Evolutionary conservation across 345 rosid genomes (phyloP).

Genomic region (Draba incana): DNA sequence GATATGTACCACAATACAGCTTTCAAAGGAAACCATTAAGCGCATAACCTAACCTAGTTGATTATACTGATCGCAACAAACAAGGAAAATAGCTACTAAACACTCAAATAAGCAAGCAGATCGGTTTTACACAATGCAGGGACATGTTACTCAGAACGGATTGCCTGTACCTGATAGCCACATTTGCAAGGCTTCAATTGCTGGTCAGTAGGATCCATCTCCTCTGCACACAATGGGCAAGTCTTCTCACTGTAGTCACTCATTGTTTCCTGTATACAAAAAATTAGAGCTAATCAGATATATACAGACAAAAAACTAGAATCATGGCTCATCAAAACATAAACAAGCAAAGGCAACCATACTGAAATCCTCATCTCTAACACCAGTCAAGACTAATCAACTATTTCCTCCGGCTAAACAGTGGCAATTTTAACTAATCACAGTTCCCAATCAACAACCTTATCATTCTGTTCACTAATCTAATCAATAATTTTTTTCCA

Average conservation of each 20-base stretch:
- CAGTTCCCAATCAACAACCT: slow-evolving; percentile 5
- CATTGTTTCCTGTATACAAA: slow-evolving; percentile 54
- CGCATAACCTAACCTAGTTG: background rate
- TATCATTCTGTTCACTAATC: background rate
- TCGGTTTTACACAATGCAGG: background rate
- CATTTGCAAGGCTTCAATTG: slow-evolving; percentile 95
- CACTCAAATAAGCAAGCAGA: background rate
- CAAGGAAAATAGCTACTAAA: background rate
- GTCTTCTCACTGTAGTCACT: slow-evolving; percentile 83
- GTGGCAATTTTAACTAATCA: slow-evolving; percentile 4
- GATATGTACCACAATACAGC: background rate
- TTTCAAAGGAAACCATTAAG: background rate
- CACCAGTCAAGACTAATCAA: slow-evolving; percentile 10
- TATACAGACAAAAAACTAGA: background rate
- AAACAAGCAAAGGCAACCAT: slow-evolving; percentile 15
- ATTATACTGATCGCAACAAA: background rate
- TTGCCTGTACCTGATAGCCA: slow-evolving; percentile 74
- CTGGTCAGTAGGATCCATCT: slow-evolving; percentile 95
- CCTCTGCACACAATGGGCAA: slow-evolving; percentile 90
- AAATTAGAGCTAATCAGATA: slow-evolving; percentile 8
- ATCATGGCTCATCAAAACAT: slow-evolving; percentile 9
- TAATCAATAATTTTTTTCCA: slow-evolving; percentile 22
- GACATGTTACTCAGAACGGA: slow-evolving; percentile 11
- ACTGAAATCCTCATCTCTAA: slow-evolving; percentile 1
- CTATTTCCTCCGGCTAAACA: background rate